Conservation (phyloP, 805 yeast genomes). For the Suhomyces xylopsoci region DNA sequence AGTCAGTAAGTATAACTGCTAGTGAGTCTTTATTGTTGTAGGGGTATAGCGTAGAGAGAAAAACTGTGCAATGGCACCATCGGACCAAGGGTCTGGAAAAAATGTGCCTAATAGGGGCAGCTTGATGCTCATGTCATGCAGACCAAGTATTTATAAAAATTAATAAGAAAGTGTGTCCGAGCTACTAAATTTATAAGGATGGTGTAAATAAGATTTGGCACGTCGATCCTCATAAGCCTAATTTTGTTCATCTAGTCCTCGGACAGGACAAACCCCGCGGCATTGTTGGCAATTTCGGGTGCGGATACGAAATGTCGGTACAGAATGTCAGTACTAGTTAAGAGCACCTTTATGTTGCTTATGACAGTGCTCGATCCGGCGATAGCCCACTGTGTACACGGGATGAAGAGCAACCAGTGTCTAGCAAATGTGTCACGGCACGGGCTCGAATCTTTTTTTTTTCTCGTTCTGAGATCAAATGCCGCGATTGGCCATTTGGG, state of each 20-base stretch:
- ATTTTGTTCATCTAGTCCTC: neutral
- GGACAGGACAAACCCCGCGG: neutral
- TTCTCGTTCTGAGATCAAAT: neutral
- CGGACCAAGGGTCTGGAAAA: neutral
- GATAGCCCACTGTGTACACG: neutral
- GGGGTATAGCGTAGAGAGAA: neutral
- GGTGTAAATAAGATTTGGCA: neutral
- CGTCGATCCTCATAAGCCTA: neutral
- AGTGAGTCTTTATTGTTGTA: neutral
- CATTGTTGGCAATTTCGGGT: neutral
- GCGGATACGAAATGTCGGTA: neutral
- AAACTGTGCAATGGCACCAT: neutral
- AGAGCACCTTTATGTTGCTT: neutral
- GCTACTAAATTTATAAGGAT: neutral
- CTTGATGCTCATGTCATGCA: neutral
- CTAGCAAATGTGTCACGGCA: neutral
- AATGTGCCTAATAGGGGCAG: neutral
- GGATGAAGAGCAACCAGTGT: neutral
- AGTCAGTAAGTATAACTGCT: neutral
- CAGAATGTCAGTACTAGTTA: neutral
- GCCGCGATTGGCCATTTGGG: neutral
- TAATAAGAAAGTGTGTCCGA: neutral
- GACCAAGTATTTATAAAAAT: neutral
- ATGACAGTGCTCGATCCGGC: neutral
- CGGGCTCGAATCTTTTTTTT: neutral